Percentiles rank a stretch among this genome's conserved stretches.
These are phyloP conservation scores for Gracilaria vermiculophylla DNA, from an alignment of 23 red algal species.

Conservation along the genomic window DNA sequence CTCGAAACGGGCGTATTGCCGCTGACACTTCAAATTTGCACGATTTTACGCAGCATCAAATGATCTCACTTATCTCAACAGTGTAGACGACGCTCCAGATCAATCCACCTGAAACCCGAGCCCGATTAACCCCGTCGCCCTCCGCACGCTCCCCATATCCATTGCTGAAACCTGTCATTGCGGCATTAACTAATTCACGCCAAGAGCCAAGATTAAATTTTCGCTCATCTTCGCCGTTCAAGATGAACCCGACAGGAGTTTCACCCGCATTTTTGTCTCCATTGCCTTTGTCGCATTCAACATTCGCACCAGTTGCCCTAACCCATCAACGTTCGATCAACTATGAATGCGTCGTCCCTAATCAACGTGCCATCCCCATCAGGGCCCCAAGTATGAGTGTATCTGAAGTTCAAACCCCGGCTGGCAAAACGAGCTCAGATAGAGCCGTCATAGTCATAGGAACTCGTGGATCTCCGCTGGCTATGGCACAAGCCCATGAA, in stretches of 20 bases:
- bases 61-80: slow-evolving; percentile 9
- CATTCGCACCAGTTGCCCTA: not conserved
- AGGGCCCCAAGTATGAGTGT: slow-evolving; percentile 21
- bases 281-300: not conserved
- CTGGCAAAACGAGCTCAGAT: slow-evolving; percentile 10
- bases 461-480: slow-evolving; percentile 94
- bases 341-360: not conserved
- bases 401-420: slow-evolving; percentile 8
- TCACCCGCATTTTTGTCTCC: not conserved
- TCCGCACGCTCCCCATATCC: too few relatives aligned
- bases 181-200: too few relatives aligned
- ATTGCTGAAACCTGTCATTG: too few relatives aligned
- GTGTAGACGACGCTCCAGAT: not conserved
- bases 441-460: slow-evolving; percentile 87
- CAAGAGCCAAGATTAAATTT: too few relatives aligned
- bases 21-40: not conserved
- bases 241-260: not conserved
- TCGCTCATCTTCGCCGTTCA: not conserved
- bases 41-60: not conserved
- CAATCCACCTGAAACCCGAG: not conserved
- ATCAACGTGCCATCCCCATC: not conserved
- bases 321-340: not conserved
- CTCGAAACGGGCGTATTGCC: not conserved
- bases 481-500: slow-evolving; percentile 93
- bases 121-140: not conserved